phyloP scores from a whole-genome alignment of 768 basidiomycete species.

The Tricholomella constricta region DNA sequence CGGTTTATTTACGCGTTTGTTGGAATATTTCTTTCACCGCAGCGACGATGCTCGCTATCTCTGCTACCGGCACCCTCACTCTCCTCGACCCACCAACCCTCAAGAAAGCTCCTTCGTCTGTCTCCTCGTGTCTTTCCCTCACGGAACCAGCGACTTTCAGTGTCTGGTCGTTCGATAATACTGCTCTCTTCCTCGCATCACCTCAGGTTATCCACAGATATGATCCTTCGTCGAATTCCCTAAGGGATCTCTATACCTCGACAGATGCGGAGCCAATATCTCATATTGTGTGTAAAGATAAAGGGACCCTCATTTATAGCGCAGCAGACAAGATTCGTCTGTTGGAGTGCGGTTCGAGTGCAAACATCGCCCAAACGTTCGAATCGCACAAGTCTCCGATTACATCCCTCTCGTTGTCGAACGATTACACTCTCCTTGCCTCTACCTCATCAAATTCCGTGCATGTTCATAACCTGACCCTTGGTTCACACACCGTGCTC shows the following conservation, averaged over 20 bases:
- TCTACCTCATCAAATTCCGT: slow-evolving; percentile 53
- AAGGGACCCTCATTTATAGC: slow-evolving; percentile 49
- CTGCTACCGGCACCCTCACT: slow-evolving; percentile 49
- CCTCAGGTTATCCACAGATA: slow-evolving; percentile 52
- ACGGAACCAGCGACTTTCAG: slow-evolving; percentile 37
- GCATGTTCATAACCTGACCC: slow-evolving; percentile 61
- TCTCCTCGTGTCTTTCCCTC: slow-evolving; percentile 41
- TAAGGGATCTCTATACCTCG: slow-evolving; percentile 45
- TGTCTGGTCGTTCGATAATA: slow-evolving; percentile 61
- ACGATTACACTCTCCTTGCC: slow-evolving; percentile 57
- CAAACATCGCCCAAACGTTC: slow-evolving; percentile 49
- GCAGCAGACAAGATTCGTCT: slow-evolving; percentile 47
- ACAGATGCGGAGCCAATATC: slow-evolving; percentile 30
- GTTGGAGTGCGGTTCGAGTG: slow-evolving; percentile 45
- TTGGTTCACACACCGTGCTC: slow-evolving; percentile 54
- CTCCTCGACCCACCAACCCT: slow-evolving; percentile 49
- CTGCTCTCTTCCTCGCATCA: slow-evolving; percentile 55
- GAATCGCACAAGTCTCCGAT: slow-evolving; percentile 52
- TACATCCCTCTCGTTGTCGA: slow-evolving; percentile 58
- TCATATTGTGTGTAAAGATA: slow-evolving; percentile 36
- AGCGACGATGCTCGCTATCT: slow-evolving; percentile 53
- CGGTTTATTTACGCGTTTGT: slow-evolving; percentile 19
- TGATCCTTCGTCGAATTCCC: slow-evolving; percentile 43
- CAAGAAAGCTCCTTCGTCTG: slow-evolving; percentile 43
- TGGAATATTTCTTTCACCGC: slow-evolving; percentile 3